Evolutionary conservation across 1,284 basidiomycete species (phyloP), one percentile per base, ranked within the genome.

Genomic region (Fomitopsis pinicola): DNA sequence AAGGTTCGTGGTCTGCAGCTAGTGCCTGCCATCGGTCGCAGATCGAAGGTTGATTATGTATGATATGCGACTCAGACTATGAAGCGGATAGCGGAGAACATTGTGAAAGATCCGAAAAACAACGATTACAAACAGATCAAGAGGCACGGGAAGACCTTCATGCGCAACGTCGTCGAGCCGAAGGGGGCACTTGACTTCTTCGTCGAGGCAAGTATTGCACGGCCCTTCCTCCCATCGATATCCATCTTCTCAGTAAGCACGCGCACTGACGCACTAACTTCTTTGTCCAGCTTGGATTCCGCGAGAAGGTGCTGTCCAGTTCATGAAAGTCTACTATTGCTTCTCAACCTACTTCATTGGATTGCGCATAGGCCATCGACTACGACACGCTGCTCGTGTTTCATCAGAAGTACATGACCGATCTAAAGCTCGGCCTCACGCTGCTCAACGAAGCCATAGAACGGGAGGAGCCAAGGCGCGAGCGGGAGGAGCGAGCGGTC

Each of bases 131-230:
- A 81, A 61, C 78, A 80, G 64, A 89, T 92, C 79, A 92, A 91
- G 74, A 78, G 82, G 3, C 91, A 88, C 19, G 92, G 92, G 66
- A 71, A 70, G 46, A 76, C 77, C 12, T 88, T 91, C 75, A 86
- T 87, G 73, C 76, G 79, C n/a, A 73, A 82, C 58, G 69, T 91
- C 30, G 73, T 83, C 19, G 73, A 81, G 36, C 81, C 83, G 0
- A 89, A 87, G 69, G 91, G 91, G 1, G 80, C 88, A 0, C 74
- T 93, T 42, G 91, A 93, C 70, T 92, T 88, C 75, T 88, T 88
- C 1, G 78, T 89, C 50, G 88, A 82, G 70, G 91, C 91, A 40
- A 67, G 82, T 71, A n/a, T 12, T n/a, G 9, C 28, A 17, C n/a
- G n/a, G 26, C 10, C 28, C 19, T 33, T 28, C 33, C 4, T 5